Conservation (phyloP, 352 stramenopile genomes). For the Plasmopara halstedii region DNA sequence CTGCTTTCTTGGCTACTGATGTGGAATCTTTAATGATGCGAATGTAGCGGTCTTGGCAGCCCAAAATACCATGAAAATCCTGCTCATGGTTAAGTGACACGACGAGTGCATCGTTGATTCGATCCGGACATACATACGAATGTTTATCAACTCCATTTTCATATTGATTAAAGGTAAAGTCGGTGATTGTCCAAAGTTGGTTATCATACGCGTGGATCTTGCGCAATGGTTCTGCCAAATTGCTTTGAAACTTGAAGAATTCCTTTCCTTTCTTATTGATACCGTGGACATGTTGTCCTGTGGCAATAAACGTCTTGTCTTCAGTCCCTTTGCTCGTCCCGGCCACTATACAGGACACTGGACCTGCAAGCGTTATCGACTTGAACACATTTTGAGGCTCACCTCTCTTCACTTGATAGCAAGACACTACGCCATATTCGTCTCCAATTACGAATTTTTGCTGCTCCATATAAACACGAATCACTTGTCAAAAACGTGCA, state of each 20-base stretch:
- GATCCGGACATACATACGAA: conserved; percentile 69
- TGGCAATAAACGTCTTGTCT: conserved; percentile 69
- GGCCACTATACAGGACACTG: conserved; percentile 64
- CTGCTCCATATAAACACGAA: conserved; percentile 14
- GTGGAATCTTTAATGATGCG: conserved; percentile 55
- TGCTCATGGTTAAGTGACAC: conserved; percentile 48
- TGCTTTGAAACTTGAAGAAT: conserved; percentile 85
- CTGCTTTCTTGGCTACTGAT: conserved; percentile 51
- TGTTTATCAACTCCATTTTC: conserved; percentile 72
- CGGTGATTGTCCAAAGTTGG: conserved; percentile 68
- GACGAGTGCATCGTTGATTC: conserved; percentile 74
- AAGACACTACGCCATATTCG: conserved; percentile 70
- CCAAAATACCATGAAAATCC: conserved; percentile 57
- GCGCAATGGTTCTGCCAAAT: conserved; percentile 70
- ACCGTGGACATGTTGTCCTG: conserved; percentile 55
- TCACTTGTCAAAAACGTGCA: neutral
- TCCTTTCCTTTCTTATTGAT: conserved; percentile 84
- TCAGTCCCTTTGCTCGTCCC: conserved; percentile 61
- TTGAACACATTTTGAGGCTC: conserved; percentile 76
- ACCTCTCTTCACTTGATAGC: conserved; percentile 81
- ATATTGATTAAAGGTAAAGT: conserved; percentile 81
- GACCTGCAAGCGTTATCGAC: conserved; percentile 37
- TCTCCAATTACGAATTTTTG: conserved; percentile 86
- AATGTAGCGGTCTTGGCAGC: conserved; percentile 65
- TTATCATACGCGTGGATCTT: conserved; percentile 58